phyloP scores from a whole-genome alignment of 1,284 basidiomycete genomes.

The Polyporus tsugae region DNA sequence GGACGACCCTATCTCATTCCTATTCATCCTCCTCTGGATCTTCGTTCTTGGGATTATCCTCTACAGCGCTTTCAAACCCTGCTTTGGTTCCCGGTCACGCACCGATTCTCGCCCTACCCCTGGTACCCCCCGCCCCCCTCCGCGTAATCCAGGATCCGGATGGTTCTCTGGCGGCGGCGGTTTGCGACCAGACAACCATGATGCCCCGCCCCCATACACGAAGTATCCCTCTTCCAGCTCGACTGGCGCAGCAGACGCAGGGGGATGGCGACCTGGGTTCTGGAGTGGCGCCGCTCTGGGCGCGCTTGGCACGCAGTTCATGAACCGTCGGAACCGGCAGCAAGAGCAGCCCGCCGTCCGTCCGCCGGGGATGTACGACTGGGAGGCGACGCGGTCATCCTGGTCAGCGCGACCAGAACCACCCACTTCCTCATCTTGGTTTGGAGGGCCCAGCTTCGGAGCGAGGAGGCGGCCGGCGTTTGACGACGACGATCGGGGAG shows the following conservation, averaged over 20 bases:
- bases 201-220: slow-evolving; percentile 84
- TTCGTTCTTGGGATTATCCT: slow-evolving; percentile 60
- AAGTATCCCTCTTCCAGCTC: slow-evolving; percentile 46
- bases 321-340: slow-evolving; percentile 48
- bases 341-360: slow-evolving; percentile 20
- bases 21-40: slow-evolving; percentile 68
- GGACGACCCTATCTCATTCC: slow-evolving; percentile 39
- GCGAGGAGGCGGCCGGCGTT: slow-evolving; percentile 24
- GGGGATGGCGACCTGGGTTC: slow-evolving; percentile 73
- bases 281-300: slow-evolving; percentile 82
- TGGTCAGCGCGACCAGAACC: slow-evolving; percentile 19
- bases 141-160: slow-evolving; percentile 46
- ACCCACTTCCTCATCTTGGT: slow-evolving; percentile 18
- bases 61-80: slow-evolving; percentile 65
- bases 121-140: slow-evolving; percentile 44
- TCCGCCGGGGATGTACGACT: slow-evolving; percentile 53
- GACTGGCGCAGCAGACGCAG: slow-evolving; percentile 36
- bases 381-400: slow-evolving; percentile 54
- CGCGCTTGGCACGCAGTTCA: slow-evolving; percentile 66
- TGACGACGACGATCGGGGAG: slow-evolving; percentile 62
- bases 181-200: slow-evolving; percentile 39
- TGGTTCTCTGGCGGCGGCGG: slow-evolving; percentile 59
- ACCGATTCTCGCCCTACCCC: slow-evolving; percentile 37
- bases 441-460: slow-evolving; percentile 13
- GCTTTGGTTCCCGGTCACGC: slow-evolving; percentile 46